These are phyloP conservation scores for Botrytis tulipae DNA, from an alignment of 2,329 filamentous ascomycete genomes.

Conservation along the genomic window DNA sequence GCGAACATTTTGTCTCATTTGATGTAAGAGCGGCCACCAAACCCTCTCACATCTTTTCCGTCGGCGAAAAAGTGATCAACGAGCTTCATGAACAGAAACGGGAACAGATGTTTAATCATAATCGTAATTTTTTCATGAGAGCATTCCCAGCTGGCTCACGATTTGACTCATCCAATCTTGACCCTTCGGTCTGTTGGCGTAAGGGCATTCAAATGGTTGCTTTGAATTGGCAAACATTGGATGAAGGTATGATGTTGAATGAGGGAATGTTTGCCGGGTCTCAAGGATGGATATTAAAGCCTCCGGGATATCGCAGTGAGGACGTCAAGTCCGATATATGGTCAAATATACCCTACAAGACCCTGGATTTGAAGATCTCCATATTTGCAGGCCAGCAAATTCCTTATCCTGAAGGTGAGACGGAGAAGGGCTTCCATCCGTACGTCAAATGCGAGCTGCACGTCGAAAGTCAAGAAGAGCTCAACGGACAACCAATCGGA, in stretches of 20 bases:
- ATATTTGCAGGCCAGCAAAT: conserved; percentile 76
- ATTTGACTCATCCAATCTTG: conserved; percentile 81
- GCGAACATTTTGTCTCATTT: conserved; percentile 75
- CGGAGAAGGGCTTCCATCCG: conserved; percentile 58
- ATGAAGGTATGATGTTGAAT: conserved; percentile 95
- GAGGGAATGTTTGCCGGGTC: conserved; percentile 85
- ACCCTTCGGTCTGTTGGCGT: conserved; percentile 82
- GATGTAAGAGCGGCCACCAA: conserved; percentile 60
- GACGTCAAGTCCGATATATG: conserved; percentile 31
- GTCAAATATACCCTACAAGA: conserved; percentile 44
- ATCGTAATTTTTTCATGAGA: conserved; percentile 78
- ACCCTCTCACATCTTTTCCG: conserved; percentile 65
- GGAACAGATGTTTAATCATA: conserved; percentile 71
- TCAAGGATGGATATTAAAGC: conserved; percentile 83
- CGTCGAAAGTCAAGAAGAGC: conserved; percentile 59
- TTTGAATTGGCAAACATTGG: conserved; percentile 89
- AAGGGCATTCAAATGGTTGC: conserved; percentile 88
- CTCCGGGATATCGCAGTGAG: conserved; percentile 62
- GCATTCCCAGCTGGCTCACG: conserved; percentile 83
- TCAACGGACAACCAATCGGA: conserved; percentile 37
- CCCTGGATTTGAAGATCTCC: conserved; percentile 67
- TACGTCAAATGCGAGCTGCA: conserved; percentile 79
- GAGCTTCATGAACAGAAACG: conserved; percentile 55
- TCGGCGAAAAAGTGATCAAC: conserved; percentile 64
- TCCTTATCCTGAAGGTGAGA: conserved; percentile 59